Percentiles rank a stretch among this genome's conserved stretches.
phyloP scores from a whole-genome alignment of 2,329 filamentous ascomycete genomes.

The Fusarium aywerte region DNA sequence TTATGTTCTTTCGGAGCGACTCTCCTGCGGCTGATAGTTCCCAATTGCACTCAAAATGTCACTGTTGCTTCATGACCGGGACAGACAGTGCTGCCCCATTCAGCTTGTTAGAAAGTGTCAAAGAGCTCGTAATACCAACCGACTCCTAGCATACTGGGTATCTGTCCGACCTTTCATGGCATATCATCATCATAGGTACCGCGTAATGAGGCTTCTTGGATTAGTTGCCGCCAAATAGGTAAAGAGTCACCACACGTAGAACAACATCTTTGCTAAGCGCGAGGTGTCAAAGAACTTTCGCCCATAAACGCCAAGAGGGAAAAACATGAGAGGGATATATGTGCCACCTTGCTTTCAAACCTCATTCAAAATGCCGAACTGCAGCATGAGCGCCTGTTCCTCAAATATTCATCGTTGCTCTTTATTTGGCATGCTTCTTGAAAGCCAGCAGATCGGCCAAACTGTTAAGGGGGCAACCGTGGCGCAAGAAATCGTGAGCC shows the following conservation, averaged over 20 bases:
- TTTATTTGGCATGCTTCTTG: slow-evolving; percentile 76
- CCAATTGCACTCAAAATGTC: slow-evolving; percentile 35
- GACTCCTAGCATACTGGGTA: slow-evolving; percentile 31
- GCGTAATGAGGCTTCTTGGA: slow-evolving; percentile 19
- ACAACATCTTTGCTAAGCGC: slow-evolving; percentile 38
- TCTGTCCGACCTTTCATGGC: slow-evolving; percentile 37
- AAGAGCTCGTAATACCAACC: slow-evolving; percentile 18
- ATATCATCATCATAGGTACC: slow-evolving; percentile 43
- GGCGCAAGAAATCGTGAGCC: slow-evolving; percentile 92
- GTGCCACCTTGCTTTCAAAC: slow-evolving; percentile 42
- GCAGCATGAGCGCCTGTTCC: slow-evolving; percentile 34
- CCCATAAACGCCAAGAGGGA: slow-evolving; percentile 46
- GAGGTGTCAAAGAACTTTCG: slow-evolving; percentile 39
- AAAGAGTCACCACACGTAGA: slow-evolving; percentile 10
- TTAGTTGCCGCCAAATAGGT: slow-evolving; percentile 16
- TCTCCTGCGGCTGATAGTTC: slow-evolving; percentile 29
- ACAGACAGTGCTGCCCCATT: slow-evolving; percentile 12
- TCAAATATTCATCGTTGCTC: slow-evolving; percentile 26
- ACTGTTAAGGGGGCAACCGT: slow-evolving; percentile 84
- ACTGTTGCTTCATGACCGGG: slow-evolving; percentile 20
- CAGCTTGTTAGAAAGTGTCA: slow-evolving; percentile 21
- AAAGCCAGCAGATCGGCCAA: slow-evolving; percentile 89
- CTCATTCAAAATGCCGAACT: slow-evolving; percentile 41
- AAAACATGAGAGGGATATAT: slow-evolving; percentile 46
- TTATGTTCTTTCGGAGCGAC: slow-evolving; percentile 24